Conservation (phyloP, 331 rosid species). For the Pyracantha coccinea region DNA sequence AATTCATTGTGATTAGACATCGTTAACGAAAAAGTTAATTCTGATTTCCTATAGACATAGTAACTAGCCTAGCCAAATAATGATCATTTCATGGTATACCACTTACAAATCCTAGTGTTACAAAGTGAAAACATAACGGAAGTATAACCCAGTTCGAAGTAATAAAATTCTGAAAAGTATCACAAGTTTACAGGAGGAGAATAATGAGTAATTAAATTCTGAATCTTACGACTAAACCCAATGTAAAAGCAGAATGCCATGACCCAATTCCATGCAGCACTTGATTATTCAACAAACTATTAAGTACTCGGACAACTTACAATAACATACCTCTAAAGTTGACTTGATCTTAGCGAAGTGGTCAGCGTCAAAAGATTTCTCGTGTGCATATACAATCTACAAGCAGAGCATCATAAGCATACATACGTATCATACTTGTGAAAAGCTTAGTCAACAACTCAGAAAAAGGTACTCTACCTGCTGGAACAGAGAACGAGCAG, state of each 20-base stretch:
- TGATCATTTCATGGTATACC: not conserved
- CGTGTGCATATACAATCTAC: constrained; percentile 70
- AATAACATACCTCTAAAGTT: constrained; percentile 41
- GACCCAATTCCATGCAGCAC: not conserved
- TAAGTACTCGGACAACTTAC: not conserved
- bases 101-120: not conserved
- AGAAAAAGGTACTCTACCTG: constrained; percentile 39
- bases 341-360: constrained; percentile 45
- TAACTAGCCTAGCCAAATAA: not conserved
- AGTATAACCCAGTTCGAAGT: not conserved
- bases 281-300: not conserved
- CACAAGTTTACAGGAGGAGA: not conserved
- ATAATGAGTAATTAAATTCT: not conserved
- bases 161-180: not conserved
- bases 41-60: not conserved
- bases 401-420: constrained; percentile 4
- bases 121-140: not conserved
- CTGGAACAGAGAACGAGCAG: constrained; percentile 67
- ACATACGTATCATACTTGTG: not conserved
- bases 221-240: not conserved
- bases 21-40: not conserved
- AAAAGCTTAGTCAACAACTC: not conserved
- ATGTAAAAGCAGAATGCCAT: not conserved
- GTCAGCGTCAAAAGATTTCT: constrained; percentile 51
- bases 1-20: not conserved